phyloP scores from a whole-genome alignment of 495 filamentous ascomycete species.

The Aspergillus nanangensis region DNA sequence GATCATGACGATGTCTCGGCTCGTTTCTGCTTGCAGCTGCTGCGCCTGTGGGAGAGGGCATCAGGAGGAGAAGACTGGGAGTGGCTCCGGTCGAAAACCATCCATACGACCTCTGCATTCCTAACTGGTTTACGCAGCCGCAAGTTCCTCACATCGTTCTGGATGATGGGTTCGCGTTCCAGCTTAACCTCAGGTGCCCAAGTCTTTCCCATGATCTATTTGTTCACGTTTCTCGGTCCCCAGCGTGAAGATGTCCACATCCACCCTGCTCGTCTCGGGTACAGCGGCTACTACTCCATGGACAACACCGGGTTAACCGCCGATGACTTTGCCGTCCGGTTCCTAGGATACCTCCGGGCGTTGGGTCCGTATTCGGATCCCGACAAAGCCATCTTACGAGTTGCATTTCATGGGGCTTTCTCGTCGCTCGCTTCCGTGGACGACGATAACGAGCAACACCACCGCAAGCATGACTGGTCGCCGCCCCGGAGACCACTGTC shows the following conservation, averaged over 20 bases:
- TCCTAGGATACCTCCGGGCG: conserved; percentile 12
- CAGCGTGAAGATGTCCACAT: conserved; percentile 11
- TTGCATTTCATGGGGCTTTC: conserved; percentile 7
- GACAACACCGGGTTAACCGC: conserved; percentile 6
- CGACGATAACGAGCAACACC: not conserved
- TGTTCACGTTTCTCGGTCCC: conserved; percentile 8
- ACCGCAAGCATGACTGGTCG: not conserved
- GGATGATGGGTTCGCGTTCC: not conserved
- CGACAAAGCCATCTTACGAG: conserved; percentile 17
- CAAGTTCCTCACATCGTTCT: conserved; percentile 1
- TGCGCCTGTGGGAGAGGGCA: too few relatives aligned
- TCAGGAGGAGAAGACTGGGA: conserved; percentile 9
- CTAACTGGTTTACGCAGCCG: conserved; percentile 5
- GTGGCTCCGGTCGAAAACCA: conserved; percentile 11
- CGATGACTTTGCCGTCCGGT: conserved; percentile 13
- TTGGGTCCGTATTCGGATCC: conserved; percentile 8
- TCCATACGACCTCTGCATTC: conserved; percentile 12
- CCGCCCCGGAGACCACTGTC: too few relatives aligned
- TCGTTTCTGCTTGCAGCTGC: conserved; percentile 5
- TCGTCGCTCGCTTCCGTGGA: conserved; percentile 4
- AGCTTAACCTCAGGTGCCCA: not conserved
- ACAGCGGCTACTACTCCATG: conserved; percentile 11
- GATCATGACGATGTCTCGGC: conserved; percentile 9
- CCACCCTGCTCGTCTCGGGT: not conserved
- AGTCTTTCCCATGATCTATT: conserved; percentile 6